Conservation (phyloP, 495 filamentous ascomycete genomes). For the Pyrenula massariospora region DNA sequence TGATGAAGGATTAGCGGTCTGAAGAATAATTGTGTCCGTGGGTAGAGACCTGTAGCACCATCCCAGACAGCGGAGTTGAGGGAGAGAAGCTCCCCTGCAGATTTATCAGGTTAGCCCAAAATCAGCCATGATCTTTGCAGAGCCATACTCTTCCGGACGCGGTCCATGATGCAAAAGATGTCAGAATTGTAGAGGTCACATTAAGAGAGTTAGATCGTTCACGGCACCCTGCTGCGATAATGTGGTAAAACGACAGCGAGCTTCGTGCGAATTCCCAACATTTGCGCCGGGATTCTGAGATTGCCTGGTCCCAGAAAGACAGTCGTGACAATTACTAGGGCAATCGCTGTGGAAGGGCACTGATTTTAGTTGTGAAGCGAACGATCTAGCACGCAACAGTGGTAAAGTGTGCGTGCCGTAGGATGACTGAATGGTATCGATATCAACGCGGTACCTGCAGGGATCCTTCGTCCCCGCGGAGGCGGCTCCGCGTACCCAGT, state of each 20-base stretch:
- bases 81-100: conserved; percentile 73
- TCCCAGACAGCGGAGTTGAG: conserved; percentile 81
- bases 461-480: too few relatives aligned
- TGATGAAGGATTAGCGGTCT: conserved; percentile 22
- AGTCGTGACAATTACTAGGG: too few relatives aligned
- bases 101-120: conserved; percentile 5
- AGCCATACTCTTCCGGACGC: conserved; percentile 65
- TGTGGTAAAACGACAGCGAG: not conserved
- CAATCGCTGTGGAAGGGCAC: too few relatives aligned
- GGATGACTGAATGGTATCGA: too few relatives aligned
- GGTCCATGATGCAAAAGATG: conserved; percentile 71
- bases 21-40: conserved; percentile 4
- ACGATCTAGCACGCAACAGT: too few relatives aligned
- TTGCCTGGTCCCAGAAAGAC: too few relatives aligned
- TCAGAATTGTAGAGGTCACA: too few relatives aligned
- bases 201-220: too few relatives aligned
- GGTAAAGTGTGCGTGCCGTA: too few relatives aligned
- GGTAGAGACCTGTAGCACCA: conserved; percentile 62
- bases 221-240: not conserved
- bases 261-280: not conserved
- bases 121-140: conserved; percentile 9
- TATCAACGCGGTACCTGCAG: too few relatives aligned
- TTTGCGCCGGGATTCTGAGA: not conserved
- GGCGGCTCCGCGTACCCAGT: not conserved
- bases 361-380: too few relatives aligned